Conservation (phyloP, 2,329 filamentous ascomycete genomes). For the Aspergillus neoniger region DNA sequence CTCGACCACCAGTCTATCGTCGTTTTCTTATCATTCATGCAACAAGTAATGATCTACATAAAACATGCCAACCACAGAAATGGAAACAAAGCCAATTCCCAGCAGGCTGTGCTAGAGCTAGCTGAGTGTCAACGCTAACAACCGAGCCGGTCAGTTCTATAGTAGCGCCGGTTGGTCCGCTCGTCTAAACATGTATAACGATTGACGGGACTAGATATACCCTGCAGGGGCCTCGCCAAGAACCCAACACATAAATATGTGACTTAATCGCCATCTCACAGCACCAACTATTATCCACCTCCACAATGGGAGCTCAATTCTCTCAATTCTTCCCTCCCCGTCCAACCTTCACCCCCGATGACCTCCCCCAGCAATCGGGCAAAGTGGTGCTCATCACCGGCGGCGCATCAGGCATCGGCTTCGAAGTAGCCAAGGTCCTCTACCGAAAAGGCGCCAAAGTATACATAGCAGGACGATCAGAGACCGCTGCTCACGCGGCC, state of each 20-base stretch:
- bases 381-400: slow-evolving; percentile 14
- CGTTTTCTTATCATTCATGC: no score
- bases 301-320: slow-evolving; percentile 2
- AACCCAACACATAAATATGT: neutral
- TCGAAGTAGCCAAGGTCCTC: slow-evolving; percentile 15
- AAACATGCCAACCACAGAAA: no score
- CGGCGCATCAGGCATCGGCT: slow-evolving; percentile 15
- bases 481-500: neutral
- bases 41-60: no score
- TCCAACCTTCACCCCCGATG: slow-evolving; percentile 11
- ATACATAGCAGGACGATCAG: neutral
- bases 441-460: slow-evolving; percentile 13
- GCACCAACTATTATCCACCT: neutral
- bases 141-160: neutral
- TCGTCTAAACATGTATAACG: neutral
- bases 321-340: slow-evolving; percentile 14
- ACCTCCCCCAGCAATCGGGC: slow-evolving; percentile 7
- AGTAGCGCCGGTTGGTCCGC: neutral
- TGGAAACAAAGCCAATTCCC: no score
- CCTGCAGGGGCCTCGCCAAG: no score
- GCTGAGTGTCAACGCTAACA: neutral
- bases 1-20: no score
- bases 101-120: no score
- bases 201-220: no score
- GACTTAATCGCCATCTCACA: neutral